Percentiles rank a stretch among this genome's conserved stretches.
Evolutionary conservation across 176 grass and related monocot genomes (phyloP).

Genomic region (Oryza officinalis): DNA sequence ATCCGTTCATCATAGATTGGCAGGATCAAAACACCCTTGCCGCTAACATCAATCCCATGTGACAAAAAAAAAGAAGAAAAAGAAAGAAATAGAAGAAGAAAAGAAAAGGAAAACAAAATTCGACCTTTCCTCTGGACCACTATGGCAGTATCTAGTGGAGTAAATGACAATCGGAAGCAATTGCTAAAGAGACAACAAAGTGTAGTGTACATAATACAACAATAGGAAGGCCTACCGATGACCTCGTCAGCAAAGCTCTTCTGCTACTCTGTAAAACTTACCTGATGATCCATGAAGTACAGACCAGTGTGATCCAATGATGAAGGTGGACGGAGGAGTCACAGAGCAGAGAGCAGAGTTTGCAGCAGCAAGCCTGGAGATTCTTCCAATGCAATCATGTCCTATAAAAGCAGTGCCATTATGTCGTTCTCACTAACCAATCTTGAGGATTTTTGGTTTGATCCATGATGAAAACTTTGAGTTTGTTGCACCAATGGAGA

Average conservation of each 20-base stretch:
- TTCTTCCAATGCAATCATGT: constrained; percentile 33
- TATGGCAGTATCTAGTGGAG: not conserved
- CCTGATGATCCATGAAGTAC: constrained; percentile 43
- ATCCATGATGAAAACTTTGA: constrained; percentile 29
- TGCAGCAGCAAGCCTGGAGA: constrained; percentile 29
- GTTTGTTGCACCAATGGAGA: not conserved
- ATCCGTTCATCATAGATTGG: not conserved
- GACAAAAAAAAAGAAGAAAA: not conserved
- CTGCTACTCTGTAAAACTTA: constrained; percentile 40
- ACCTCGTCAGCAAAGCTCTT: constrained; percentile 27
- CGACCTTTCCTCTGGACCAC: constrained; percentile 35
- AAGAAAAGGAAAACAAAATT: not conserved
- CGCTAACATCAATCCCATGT: constrained; percentile 23
- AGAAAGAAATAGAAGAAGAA: not conserved
- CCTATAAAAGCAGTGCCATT: constrained; percentile 14
- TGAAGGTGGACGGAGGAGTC: constrained; percentile 26
- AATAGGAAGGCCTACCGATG: not conserved
- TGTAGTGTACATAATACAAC: constrained; percentile 34
- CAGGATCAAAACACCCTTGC: constrained; percentile 27
- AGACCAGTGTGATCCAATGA: constrained; percentile 20
- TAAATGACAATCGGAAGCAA: constrained; percentile 34
- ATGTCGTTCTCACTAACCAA: constrained; percentile 12
- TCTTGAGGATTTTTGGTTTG: constrained; percentile 22
- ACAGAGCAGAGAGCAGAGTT: constrained; percentile 29
- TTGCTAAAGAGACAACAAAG: constrained; percentile 28